Conservation (phyloP, 2,329 filamentous ascomycete species). For the Clarireedia paspali region DNA sequence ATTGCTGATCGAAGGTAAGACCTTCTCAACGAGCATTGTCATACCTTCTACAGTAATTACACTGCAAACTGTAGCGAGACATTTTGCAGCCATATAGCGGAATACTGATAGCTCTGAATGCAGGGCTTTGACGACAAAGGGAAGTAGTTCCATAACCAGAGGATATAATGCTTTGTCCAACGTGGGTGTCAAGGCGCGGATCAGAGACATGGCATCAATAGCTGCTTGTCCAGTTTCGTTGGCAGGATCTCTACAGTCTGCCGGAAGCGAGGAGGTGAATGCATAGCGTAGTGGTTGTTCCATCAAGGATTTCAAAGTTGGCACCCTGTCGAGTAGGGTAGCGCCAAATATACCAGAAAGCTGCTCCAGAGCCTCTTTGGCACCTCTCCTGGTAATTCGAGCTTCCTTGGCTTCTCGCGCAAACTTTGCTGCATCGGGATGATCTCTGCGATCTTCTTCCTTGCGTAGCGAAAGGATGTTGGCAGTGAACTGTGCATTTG, state of each 20-base stretch:
- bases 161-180: constrained; percentile 66
- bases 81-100: constrained; percentile 94
- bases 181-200: constrained; percentile 89
- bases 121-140: constrained; percentile 78
- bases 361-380: constrained; percentile 89
- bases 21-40: constrained; percentile 89
- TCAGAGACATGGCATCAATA: constrained; percentile 86
- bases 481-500: constrained; percentile 69
- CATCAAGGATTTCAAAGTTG: constrained; percentile 74
- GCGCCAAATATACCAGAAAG: constrained; percentile 72
- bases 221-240: constrained; percentile 80
- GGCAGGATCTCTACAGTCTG: constrained; percentile 65
- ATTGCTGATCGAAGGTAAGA: constrained; percentile 87
- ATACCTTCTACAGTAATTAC: constrained; percentile 92
- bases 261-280: constrained; percentile 65
- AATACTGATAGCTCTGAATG: constrained; percentile 87
- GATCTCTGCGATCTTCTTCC: constrained; percentile 91
- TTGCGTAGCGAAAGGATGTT: constrained; percentile 91
- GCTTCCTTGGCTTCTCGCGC: constrained; percentile 84
- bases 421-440: constrained; percentile 83
- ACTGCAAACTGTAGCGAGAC: constrained; percentile 93
- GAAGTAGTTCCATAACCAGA: constrained; percentile 78
- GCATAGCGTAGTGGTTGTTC: constrained; percentile 70
- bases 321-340: constrained; percentile 72
- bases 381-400: constrained; percentile 81